A percentile compares a stretch with the other conserved stretches of the same genome.
Conservation (phyloP, 129 eudicot genomes). For the Helianthus tuberosus region DNA sequence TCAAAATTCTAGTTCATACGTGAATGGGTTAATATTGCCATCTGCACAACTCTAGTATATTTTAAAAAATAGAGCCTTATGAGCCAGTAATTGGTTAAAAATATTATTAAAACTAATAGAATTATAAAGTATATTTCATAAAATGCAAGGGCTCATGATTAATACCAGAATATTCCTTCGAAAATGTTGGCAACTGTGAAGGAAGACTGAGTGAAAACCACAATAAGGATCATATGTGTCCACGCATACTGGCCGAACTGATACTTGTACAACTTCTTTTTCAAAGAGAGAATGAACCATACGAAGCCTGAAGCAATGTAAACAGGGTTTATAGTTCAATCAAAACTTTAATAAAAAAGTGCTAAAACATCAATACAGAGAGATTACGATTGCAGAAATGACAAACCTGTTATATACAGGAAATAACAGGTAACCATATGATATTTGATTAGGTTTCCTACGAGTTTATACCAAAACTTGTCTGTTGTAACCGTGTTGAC, state of each 20-base stretch:
- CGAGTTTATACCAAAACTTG: slow-evolving; percentile 74
- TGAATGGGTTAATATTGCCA: not conserved
- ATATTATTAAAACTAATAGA: not conserved
- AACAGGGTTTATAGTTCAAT: slow-evolving; percentile 1
- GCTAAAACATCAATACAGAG: not conserved
- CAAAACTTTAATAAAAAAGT: not conserved
- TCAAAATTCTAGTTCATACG: not conserved
- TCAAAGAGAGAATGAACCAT: slow-evolving; percentile 90
- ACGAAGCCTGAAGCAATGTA: slow-evolving; percentile 62
- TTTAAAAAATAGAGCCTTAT: not conserved
- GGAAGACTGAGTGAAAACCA: slow-evolving; percentile 86
- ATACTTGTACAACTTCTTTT: slow-evolving; percentile 97
- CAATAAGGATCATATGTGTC: slow-evolving; percentile 95
- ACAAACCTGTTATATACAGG: slow-evolving; percentile 84
- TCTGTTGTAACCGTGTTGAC: slow-evolving; percentile 84
- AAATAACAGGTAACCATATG: slow-evolving; percentile 92
- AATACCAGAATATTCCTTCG: slow-evolving; percentile 92
- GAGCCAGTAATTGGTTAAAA: not conserved
- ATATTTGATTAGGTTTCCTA: slow-evolving; percentile 74
- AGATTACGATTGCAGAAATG: not conserved
- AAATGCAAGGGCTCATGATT: slow-evolving; percentile 7
- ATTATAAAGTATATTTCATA: not conserved
- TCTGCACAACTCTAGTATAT: not conserved
- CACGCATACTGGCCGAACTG: slow-evolving; percentile 96
- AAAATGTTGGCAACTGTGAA: slow-evolving; percentile 93